Percentiles rank a stretch among this genome's conserved stretches.
phyloP scores from a whole-genome alignment of 164 flowering plant genomes.

The Taxillus chinensis region DNA sequence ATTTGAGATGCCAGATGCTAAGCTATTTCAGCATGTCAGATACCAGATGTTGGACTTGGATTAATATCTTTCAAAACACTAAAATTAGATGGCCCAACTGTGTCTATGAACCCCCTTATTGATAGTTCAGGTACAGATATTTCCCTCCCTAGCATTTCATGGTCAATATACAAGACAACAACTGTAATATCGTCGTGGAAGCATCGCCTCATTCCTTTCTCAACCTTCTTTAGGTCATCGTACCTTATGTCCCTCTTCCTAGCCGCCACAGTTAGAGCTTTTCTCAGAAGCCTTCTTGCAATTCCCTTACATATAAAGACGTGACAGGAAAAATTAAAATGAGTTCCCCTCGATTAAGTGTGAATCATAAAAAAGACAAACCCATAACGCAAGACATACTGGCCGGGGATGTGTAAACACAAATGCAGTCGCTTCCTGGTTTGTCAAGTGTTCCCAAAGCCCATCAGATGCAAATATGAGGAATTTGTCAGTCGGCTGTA shows the following conservation, averaged over 20 bases:
- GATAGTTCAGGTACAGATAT: conserved; percentile 35
- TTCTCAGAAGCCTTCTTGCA: conserved; percentile 51
- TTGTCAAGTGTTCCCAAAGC: conserved; percentile 73
- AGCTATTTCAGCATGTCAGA: conserved; percentile 3
- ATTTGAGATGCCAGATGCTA: not conserved
- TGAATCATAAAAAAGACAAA: not conserved
- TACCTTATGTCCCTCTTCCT: conserved; percentile 47
- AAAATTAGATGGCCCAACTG: conserved; percentile 44
- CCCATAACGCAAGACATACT: conserved; percentile 24
- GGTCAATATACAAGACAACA: conserved; percentile 63
- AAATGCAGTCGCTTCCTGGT: conserved; percentile 65
- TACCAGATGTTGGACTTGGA: conserved; percentile 8
- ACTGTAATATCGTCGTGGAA: conserved; percentile 80
- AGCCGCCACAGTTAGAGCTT: conserved; percentile 50
- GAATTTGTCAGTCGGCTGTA: conserved; percentile 50
- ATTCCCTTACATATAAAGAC: conserved; percentile 41
- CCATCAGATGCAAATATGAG: conserved; percentile 91
- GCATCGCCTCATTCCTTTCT: conserved; percentile 37
- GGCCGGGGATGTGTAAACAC: conserved; percentile 45
- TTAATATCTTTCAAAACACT: conserved; percentile 22
- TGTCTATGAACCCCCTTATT: conserved; percentile 34
- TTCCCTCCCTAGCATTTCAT: conserved; percentile 25
- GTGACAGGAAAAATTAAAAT: not conserved
- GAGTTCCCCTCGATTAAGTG: too few relatives aligned
- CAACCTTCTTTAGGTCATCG: conserved; percentile 38